Conservation (phyloP, 1,139 yeast genomes). For the Blastobotrys malaysiensis region DNA sequence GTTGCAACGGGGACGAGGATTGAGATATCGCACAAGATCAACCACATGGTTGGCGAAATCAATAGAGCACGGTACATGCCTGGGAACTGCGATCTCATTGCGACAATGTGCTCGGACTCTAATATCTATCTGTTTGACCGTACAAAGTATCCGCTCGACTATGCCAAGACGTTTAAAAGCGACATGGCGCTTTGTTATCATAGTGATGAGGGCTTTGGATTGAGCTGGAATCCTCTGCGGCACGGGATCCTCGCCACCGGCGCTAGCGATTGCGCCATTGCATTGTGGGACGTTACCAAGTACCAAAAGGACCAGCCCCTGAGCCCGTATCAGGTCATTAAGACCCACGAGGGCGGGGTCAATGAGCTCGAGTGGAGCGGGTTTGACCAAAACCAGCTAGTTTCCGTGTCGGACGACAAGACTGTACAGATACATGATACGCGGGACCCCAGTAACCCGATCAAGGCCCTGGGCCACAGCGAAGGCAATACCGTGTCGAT, state of each 20-base stretch:
- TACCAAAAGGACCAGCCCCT: slow-evolving; percentile 16
- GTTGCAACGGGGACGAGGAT: slow-evolving; percentile 31
- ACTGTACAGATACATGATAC: slow-evolving; percentile 63
- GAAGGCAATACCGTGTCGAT: slow-evolving; percentile 40
- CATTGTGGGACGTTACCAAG: slow-evolving; percentile 59
- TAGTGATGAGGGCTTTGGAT: slow-evolving; percentile 63
- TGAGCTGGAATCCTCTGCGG: slow-evolving; percentile 53
- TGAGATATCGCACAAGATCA: slow-evolving; percentile 50
- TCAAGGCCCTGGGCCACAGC: slow-evolving; percentile 10
- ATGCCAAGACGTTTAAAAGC: slow-evolving; percentile 32
- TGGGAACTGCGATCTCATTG: slow-evolving; percentile 61
- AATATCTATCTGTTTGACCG: slow-evolving; percentile 63
- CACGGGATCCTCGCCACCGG: slow-evolving; percentile 54
- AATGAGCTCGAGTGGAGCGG: slow-evolving; percentile 46
- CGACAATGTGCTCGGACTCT: slow-evolving; percentile 78
- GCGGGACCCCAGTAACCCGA: slow-evolving; percentile 31
- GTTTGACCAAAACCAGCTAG: slow-evolving; percentile 47
- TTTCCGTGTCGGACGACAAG: slow-evolving; percentile 69
- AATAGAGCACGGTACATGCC: slow-evolving; percentile 88
- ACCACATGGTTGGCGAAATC: slow-evolving; percentile 51
- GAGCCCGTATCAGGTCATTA: slow-evolving; percentile 12
- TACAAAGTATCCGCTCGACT: slow-evolving; percentile 38
- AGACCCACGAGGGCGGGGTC: slow-evolving; percentile 24
- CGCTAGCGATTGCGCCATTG: slow-evolving; percentile 60
- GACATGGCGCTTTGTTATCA: slow-evolving; percentile 51